These are phyloP conservation scores for Tuber umbilicatum DNA, from an alignment of 495 filamentous ascomycete species.

Conservation along the genomic window DNA sequence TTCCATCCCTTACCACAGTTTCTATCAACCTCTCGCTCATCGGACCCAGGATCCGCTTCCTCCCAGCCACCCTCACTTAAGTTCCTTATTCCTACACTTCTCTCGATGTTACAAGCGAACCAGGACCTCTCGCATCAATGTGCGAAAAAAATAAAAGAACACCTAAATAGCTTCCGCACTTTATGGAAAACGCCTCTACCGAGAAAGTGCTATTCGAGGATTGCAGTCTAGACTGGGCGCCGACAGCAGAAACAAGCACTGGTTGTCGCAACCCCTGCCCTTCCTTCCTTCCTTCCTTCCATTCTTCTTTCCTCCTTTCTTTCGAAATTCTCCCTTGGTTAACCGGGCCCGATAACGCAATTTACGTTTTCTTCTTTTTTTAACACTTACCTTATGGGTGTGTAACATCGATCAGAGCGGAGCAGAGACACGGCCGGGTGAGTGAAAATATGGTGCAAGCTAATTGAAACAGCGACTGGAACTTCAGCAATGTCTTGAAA, in stretches of 20 bases:
- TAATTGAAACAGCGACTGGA: neutral
- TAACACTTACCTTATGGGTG: too few species aligned
- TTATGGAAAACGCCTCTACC: neutral
- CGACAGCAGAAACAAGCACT: neutral
- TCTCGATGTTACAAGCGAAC: neutral
- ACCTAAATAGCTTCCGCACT: neutral
- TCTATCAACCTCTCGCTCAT: neutral
- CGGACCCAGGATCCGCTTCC: neutral
- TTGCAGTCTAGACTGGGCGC: neutral
- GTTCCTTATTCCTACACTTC: neutral
- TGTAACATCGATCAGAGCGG: neutral
- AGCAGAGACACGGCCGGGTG: neutral
- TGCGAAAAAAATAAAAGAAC: neutral
- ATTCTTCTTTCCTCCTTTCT: neutral
- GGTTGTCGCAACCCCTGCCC: neutral
- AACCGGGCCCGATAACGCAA: neutral
- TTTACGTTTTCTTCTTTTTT: neutral
- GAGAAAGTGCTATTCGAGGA: neutral
- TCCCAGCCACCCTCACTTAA: neutral
- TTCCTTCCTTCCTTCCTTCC: neutral
- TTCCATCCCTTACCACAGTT: neutral
- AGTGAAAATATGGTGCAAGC: neutral
- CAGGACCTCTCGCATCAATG: neutral
- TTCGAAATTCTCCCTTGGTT: neutral
- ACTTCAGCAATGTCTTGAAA: neutral